These are phyloP conservation scores for Pseudopithomyces maydicus DNA, from an alignment of 2,329 filamentous ascomycete species.

Conservation along the genomic window DNA sequence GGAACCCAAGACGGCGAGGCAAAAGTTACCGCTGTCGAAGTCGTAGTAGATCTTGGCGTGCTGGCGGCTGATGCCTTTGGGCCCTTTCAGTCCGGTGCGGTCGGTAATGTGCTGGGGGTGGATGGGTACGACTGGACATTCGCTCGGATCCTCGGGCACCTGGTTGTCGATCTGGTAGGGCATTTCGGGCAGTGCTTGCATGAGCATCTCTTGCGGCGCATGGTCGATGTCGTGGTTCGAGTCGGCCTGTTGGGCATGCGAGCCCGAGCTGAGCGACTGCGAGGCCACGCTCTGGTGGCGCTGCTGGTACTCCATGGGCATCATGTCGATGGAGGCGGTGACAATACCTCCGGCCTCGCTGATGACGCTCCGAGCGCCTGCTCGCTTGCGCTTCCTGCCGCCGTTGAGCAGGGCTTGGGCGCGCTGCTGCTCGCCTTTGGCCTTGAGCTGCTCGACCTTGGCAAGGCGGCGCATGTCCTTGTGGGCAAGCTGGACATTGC, in stretches of 20 bases:
- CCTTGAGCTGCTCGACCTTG: slow-evolving; percentile 31
- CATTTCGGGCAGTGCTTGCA: slow-evolving; percentile 41
- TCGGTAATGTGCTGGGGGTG: slow-evolving; percentile 61
- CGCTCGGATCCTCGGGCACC: slow-evolving; percentile 62
- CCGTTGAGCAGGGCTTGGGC: slow-evolving; percentile 31
- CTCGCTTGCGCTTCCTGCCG: slow-evolving; percentile 57
- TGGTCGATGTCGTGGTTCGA: slow-evolving; percentile 32
- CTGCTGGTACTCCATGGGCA: slow-evolving; percentile 43
- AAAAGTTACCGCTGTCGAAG: slow-evolving; percentile 65
- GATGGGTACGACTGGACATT: slow-evolving; percentile 71
- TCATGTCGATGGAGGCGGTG: slow-evolving; percentile 35
- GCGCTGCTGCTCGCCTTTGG: slow-evolving; percentile 29
- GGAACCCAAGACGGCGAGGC: slow-evolving; percentile 65
- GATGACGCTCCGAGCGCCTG: slow-evolving; percentile 63
- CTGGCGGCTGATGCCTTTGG: slow-evolving; percentile 74
- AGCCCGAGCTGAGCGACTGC: slow-evolving; percentile 59
- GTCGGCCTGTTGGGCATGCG: slow-evolving; percentile 43
- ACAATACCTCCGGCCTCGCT: slow-evolving; percentile 73
- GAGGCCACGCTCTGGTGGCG: slow-evolving; percentile 44
- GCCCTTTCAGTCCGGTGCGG: slow-evolving; percentile 60
- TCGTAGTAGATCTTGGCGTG: slow-evolving; percentile 77
- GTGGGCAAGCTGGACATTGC: slow-evolving; percentile 60
- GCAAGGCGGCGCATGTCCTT: slow-evolving; percentile 59
- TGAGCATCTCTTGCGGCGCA: slow-evolving; percentile 41
- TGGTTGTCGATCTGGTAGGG: slow-evolving; percentile 61